Evolutionary conservation across 192 early-diverging fungal species (phyloP), one percentile per base, ranked within the genome.

Genomic region (Obelidium mucronatum): DNA sequence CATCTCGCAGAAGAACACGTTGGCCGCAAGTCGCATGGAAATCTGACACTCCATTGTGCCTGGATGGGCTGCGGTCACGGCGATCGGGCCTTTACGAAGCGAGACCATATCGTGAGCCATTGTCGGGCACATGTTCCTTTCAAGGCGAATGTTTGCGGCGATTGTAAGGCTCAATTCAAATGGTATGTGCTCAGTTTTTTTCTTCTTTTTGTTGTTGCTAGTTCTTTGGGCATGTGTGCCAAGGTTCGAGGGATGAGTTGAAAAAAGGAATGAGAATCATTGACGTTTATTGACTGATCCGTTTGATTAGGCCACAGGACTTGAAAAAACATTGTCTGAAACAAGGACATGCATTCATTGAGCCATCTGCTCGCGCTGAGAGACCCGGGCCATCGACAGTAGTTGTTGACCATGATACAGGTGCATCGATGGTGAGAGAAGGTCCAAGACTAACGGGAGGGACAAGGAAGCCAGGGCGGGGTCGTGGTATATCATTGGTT

Each of bases 1-100:
- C 96, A 98, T 78, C 86, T 98, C 58, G 89, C 90, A 19, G 91
- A 93, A 67, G 92, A 92, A 63, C 96, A 98, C 76, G 91, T 98
- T 33, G 96, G 96, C 2, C 85, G 96, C 59, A 98, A 98, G 80
- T 89, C 93, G 3, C 91, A 90, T 37, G 90, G 92, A 59, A 98
- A 97, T 78, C 85, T 98, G 52, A 95, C 94, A 55, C 87, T 98
- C 59, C 88, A 85, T 54, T 98, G 96, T 82, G 83, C 44, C 40
- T 74, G 72, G 72, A 60, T 60, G 42, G 72, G 72, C 35, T 74
- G 72, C 33, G 15, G 13, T 11, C 72, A 74, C n/a, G 72, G 31
- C 15, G 72, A 74, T 35, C 22, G 72, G 44, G 58, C 72, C 0
- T 74, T 74, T 44, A 61, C 6, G 6, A 31, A 62, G 8, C 58